Base-by-base conservation (phyloP, 2,329 filamentous ascomycete genomes). In the Dothideomycetes sp. region DNA sequence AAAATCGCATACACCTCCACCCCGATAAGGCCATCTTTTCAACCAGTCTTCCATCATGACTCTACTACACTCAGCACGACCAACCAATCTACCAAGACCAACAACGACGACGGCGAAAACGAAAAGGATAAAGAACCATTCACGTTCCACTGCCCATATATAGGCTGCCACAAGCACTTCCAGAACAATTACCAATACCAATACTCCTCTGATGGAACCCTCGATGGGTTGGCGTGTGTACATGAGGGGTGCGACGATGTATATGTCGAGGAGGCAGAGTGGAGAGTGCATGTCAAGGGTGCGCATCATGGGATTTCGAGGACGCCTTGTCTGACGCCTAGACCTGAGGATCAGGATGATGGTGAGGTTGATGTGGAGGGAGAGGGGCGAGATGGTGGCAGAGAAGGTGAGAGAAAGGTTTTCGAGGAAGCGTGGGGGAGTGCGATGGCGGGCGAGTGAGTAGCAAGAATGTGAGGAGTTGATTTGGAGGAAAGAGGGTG, bases 291-390 rank as follows among this genome's bases (percentile, higher is more conserved):
- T 38, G 49, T 56, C 34, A 34, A 47, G 4, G 35, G 17, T 10
- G 41, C 47, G 11, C 52, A 56, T 43, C 52, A 56, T 36, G 46
- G 52, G 18, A 39, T 54, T 18, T 8, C 3, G 34, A 33, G 14
- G 31, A 33, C 31, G n/a, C 31, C 31, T 15, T 10, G 16, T 8
- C 14, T 9, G 8, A 17, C 31, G 31, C 14, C 12, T n/a, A 7
- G 38, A 24, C 16, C 36, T 34, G 31, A 31, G 19, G 15, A 18
- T 9, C 16, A 18, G 31, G 19, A 35, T 33, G 30, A n/a, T n/a
- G n/a, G n/a, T n/a, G n/a, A n/a, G n/a, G n/a, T n/a, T n/a, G n/a
- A n/a, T n/a, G n/a, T n/a, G n/a, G n/a, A n/a, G n/a, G n/a, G n/a
- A n/a, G n/a, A n/a, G n/a, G n/a, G n/a, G n/a, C n/a, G n/a, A n/a